Percentiles rank a stretch among this genome's conserved stretches.
phyloP scores from a whole-genome alignment of 768 basidiomycete genomes.

The Phanerochaete sordida region DNA sequence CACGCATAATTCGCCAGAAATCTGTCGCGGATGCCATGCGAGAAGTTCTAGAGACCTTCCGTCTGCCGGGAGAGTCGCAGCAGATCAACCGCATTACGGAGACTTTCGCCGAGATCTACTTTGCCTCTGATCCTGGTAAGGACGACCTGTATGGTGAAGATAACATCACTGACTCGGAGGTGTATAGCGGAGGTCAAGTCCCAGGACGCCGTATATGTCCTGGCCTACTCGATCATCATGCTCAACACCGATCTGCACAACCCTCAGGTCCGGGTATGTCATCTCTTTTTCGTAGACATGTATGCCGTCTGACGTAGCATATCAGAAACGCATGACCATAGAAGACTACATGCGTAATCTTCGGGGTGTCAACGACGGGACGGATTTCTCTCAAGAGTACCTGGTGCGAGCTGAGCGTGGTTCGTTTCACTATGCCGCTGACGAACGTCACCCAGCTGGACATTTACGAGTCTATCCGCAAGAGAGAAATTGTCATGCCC shows the following conservation, averaged over 20 bases:
- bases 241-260: constrained; percentile 97
- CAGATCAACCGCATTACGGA: constrained; percentile 94
- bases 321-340: constrained; percentile 91
- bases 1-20: constrained; percentile 52
- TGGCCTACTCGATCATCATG: constrained; percentile 96
- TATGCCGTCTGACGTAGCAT: background rate
- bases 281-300: background rate
- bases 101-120: constrained; percentile 89
- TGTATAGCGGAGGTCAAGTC: constrained; percentile 77
- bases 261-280: constrained; percentile 80
- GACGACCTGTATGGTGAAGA: background rate
- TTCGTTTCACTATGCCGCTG: background rate
- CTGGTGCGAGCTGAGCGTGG: constrained; percentile 51
- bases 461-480: constrained; percentile 93
- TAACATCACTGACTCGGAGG: background rate
- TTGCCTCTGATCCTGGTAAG: constrained; percentile 76
- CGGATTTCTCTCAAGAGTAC: constrained; percentile 82
- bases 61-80: constrained; percentile 92
- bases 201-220: constrained; percentile 90
- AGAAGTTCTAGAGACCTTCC: constrained; percentile 88
- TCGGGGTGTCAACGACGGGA: constrained; percentile 84
- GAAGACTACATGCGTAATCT: constrained; percentile 93
- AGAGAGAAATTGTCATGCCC: constrained; percentile 93
- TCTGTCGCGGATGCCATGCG: constrained; percentile 94
- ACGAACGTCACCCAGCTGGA: constrained; percentile 49